phyloP scores from a whole-genome alignment of 345 rosid species.

The Toxicodendron radicans region DNA sequence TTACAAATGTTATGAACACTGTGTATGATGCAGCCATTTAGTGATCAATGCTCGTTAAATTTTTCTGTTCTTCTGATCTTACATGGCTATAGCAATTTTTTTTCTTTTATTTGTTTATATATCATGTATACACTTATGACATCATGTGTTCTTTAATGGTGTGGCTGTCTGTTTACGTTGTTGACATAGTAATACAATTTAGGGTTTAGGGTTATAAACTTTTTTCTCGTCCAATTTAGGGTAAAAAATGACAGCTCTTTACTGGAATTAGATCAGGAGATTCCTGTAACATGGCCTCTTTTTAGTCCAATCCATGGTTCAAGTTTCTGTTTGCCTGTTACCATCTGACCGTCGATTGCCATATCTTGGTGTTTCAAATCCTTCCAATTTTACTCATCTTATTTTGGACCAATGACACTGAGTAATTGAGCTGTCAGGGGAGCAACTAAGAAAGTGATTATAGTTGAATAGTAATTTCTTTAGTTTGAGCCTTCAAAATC shows the following conservation, averaged over 20 bases:
- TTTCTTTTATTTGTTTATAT: too few species aligned
- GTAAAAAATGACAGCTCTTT: not conserved
- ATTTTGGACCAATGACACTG: too few species aligned
- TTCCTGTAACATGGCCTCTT: not conserved
- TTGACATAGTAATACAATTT: not conserved
- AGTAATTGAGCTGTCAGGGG: too few species aligned
- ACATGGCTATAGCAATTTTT: not conserved
- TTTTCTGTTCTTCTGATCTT: not conserved
- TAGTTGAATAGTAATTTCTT: too few species aligned
- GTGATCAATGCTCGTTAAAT: not conserved
- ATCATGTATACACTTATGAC: not conserved
- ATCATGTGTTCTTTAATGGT: not conserved
- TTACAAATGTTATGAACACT: not conserved
- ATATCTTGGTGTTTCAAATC: too few species aligned
- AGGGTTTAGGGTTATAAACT: not conserved
- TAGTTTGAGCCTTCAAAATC: too few species aligned
- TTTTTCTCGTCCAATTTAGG: not conserved
- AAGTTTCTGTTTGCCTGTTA: too few species aligned
- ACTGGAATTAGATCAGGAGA: not conserved
- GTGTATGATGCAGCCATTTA: not conserved
- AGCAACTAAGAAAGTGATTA: too few species aligned
- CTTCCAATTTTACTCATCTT: too few species aligned
- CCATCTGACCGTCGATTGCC: too few species aligned
- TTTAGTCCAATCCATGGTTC: not conserved
- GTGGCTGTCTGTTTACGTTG: not conserved